Conservation (phyloP, 176 grass and related monocot species). For the Aechmea fasciata region DNA sequence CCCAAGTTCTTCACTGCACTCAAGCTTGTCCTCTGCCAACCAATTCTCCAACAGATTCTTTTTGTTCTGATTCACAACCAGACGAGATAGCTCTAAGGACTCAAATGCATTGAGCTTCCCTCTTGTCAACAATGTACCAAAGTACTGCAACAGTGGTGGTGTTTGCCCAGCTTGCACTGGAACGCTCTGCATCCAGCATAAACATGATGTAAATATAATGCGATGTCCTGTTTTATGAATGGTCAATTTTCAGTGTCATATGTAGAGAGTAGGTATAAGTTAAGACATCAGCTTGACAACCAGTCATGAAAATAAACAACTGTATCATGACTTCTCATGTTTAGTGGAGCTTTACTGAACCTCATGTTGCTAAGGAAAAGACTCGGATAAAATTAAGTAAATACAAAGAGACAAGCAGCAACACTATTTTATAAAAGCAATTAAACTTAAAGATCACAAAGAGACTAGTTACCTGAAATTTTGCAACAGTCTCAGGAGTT, state of each 20-base stretch:
- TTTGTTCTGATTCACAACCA: slow-evolving; percentile 98
- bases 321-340: no score
- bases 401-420: no score
- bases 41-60: slow-evolving; percentile 92
- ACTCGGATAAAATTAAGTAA: no score
- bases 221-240: no score
- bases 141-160: slow-evolving; percentile 83
- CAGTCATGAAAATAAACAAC: neutral
- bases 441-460: neutral
- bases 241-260: neutral
- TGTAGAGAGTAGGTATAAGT: neutral
- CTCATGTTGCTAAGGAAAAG: no score
- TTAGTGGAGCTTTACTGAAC: no score
- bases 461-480: slow-evolving; percentile 56
- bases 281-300: neutral
- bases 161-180: slow-evolving; percentile 91
- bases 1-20: slow-evolving; percentile 90
- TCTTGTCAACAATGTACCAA: slow-evolving; percentile 72
- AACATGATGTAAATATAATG: neutral
- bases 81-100: slow-evolving; percentile 77
- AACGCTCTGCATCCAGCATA: slow-evolving; percentile 56
- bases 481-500: slow-evolving; percentile 87
- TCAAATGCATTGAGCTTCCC: slow-evolving; percentile 95
- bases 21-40: slow-evolving; percentile 90
- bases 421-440: neutral